A percentile compares a stretch with the other conserved stretches of the same genome.
Evolutionary conservation across 352 stramenopile species (phyloP).

Genomic region (Pythium apleroticum): DNA sequence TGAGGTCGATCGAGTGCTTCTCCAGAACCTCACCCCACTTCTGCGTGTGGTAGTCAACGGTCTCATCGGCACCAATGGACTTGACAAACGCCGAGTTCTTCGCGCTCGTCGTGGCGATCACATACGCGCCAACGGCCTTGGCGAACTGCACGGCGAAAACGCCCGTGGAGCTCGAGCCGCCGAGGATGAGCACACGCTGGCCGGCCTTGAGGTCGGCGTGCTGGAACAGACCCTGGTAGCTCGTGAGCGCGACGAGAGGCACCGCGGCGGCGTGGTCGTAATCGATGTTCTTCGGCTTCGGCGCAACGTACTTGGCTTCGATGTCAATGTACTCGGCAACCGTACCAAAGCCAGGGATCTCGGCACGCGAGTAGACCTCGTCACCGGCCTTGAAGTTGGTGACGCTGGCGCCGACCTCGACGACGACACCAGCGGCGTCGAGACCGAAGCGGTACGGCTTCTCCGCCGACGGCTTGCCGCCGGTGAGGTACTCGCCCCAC

Average conservation of each 20-base stretch:
- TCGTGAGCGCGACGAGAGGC: slow-evolving; percentile 32
- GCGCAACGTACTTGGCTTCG: slow-evolving; percentile 29
- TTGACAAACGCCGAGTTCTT: slow-evolving; percentile 37
- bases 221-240: slow-evolving; percentile 36
- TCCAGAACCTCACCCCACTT: slow-evolving; percentile 36
- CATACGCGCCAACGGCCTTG: slow-evolving; percentile 16
- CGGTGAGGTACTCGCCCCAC: slow-evolving; percentile 1
- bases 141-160: slow-evolving; percentile 29
- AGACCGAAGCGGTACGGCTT: slow-evolving; percentile 18
- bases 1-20: slow-evolving; percentile 23
- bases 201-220: slow-evolving; percentile 15
- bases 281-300: slow-evolving; percentile 41
- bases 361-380: slow-evolving; percentile 24
- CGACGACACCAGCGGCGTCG: slow-evolving; percentile 16
- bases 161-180: slow-evolving; percentile 37
- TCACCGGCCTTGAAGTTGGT: slow-evolving; percentile 16
- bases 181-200: slow-evolving; percentile 32
- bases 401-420: slow-evolving; percentile 7
- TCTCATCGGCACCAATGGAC: slow-evolving; percentile 36
- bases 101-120: slow-evolving; percentile 34
- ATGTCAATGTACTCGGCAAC: slow-evolving; percentile 45
- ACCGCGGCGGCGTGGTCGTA: slow-evolving; percentile 38
- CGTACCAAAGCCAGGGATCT: slow-evolving; percentile 12
- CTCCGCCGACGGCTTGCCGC: slow-evolving; percentile 5
- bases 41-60: slow-evolving; percentile 44